Conservation (phyloP, 148 eudicot genomes). For the Cornus controversa region DNA sequence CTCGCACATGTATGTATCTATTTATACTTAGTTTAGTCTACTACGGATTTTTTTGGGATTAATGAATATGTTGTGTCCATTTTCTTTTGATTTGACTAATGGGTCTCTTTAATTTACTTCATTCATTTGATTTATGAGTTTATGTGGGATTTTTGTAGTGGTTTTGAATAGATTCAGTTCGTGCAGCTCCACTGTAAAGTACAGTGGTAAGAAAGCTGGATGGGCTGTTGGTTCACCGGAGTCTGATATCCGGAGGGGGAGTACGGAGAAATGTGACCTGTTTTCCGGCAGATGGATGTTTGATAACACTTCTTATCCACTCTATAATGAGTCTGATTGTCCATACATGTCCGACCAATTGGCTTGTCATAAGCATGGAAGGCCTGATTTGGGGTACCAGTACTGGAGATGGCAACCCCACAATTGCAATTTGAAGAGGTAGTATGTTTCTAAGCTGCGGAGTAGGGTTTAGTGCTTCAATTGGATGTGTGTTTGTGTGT, state of each 20-base stretch:
- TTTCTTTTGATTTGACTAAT: background rate
- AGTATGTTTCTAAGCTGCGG: background rate
- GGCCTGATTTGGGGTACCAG: conserved; percentile 73
- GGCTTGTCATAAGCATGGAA: conserved; percentile 95
- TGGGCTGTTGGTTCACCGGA: conserved; percentile 26
- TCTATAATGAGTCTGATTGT: conserved; percentile 79
- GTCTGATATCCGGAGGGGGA: conserved; percentile 24
- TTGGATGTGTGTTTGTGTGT: background rate
- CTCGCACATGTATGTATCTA: no score
- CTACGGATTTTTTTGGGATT: background rate
- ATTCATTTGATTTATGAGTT: conserved; percentile 10
- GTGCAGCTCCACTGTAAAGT: conserved; percentile 66
- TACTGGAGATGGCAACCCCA: conserved; percentile 95
- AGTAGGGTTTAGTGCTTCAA: background rate
- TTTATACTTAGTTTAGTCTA: background rate
- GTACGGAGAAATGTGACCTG: conserved; percentile 54
- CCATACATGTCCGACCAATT: conserved; percentile 96
- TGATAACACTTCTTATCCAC: conserved; percentile 73
- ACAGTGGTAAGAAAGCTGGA: conserved; percentile 53
- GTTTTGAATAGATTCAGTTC: conserved; percentile 70
- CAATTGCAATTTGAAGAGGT: conserved; percentile 86
- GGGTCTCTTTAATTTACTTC: conserved; percentile 13
- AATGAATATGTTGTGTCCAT: background rate
- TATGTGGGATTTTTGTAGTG: conserved; percentile 34
- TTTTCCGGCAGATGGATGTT: conserved; percentile 91